phyloP scores from a whole-genome alignment of 106 monocot genomes.

The Dendrobium catenatum region DNA sequence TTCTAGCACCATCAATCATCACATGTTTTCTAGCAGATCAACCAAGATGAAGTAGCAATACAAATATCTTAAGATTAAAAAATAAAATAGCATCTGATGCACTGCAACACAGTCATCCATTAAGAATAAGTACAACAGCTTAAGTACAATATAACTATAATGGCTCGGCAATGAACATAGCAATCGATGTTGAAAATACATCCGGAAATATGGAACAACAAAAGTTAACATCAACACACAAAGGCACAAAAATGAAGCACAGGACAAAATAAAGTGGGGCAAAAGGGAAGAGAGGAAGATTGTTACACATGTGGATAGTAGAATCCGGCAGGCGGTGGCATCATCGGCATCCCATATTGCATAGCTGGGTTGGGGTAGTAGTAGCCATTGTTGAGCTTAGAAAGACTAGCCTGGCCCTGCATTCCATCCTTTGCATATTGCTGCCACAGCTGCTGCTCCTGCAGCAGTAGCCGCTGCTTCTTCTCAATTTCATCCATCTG shows the following conservation, averaged over 20 bases:
- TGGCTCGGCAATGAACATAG: background rate
- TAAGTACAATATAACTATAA: background rate
- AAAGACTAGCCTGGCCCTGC: constrained; percentile 55
- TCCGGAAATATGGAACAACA: no score
- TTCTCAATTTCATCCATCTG: constrained; percentile 94
- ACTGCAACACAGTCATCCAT: background rate
- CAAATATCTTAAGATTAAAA: no score
- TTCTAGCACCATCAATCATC: no score
- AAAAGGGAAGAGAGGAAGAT: background rate
- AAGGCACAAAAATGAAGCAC: background rate
- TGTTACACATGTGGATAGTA: constrained; percentile 15
- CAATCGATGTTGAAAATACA: no score
- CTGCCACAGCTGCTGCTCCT: constrained; percentile 82
- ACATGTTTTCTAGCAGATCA: no score
- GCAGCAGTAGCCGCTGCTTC: constrained; percentile 71
- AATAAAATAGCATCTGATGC: background rate
- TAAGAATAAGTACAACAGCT: background rate
- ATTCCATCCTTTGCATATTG: constrained; percentile 64
- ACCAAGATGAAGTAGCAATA: no score
- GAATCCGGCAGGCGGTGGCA: constrained; percentile 32
- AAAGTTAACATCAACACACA: background rate
- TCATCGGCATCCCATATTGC: constrained; percentile 22
- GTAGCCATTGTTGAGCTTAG: constrained; percentile 17
- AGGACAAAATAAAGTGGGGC: background rate
- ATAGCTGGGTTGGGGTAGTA: constrained; percentile 21